Evolutionary conservation across 2,329 filamentous ascomycete species (phyloP), one percentile per base, ranked within the genome.

Genomic region (Periconia sp.): DNA sequence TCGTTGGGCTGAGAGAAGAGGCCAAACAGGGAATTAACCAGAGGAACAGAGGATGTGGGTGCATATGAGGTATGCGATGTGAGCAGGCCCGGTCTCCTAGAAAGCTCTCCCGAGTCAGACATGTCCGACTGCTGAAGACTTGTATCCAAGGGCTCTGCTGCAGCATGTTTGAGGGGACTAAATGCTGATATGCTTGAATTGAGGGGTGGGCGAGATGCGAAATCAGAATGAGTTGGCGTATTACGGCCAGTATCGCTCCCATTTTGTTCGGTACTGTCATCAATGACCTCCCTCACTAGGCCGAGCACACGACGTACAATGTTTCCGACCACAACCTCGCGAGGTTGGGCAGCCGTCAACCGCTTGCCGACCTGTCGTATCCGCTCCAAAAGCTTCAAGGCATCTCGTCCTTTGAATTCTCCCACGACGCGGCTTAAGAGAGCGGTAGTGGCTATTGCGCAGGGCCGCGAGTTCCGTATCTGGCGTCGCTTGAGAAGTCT

Each of bases 261-360:
- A 85, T 75, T 28, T 80, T 81, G 35, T 74, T 84, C 88, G 44
- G 86, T 78, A 56, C 90, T 87, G 59, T 95, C 89, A 57, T 89
- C 86, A 26, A 89, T 88, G 63, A 97, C 92, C 63, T 96, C 92
- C 37, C 94, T 85, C 53, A 99, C 94, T 52, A 99, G 79, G 30
- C 91, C 89, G 25, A 99, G 77, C 2, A 97, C 88, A 50, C 94
- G 85, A 48, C 92, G 85, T 33, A 96, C 89, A 56, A 99, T 92
- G 64, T 99, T 99, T 38, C 91, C 92, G 31, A 96, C 90, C 4
- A 91, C 89, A 57, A 96, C 86, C 73, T 97, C 94, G 48, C 87
- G 83, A 12, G 92, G 92, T 61, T 95, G 90, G 6, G 94, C 92
- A 41, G 87, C 83, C 24, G 88, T 85, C 30, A 99, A 78, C 41